These are phyloP conservation scores for Cenococcum geophilum DNA, from an alignment of 495 filamentous ascomycete species.

Conservation along the genomic window DNA sequence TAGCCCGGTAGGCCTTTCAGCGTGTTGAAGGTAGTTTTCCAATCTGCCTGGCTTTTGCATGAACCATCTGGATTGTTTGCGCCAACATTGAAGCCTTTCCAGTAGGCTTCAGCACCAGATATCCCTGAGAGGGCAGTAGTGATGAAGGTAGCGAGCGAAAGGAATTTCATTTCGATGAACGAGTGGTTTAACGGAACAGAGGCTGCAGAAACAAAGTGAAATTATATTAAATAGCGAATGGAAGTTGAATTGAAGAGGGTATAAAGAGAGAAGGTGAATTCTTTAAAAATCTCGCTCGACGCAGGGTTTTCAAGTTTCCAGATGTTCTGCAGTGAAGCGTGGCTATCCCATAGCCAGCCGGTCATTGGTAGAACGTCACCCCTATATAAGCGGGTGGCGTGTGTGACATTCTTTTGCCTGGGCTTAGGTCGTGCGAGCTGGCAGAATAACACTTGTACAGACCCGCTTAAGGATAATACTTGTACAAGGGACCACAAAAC, in stretches of 20 bases:
- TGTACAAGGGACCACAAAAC: too few relatives aligned
- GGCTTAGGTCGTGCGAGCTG: neutral
- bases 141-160: slow-evolving; percentile 11
- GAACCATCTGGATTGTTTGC: slow-evolving; percentile 42
- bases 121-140: slow-evolving; percentile 14
- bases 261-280: neutral
- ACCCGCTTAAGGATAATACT: too few relatives aligned
- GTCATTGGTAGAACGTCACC: neutral
- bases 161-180: slow-evolving; percentile 17
- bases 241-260: neutral
- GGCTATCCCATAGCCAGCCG: slow-evolving; percentile 1
- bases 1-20: slow-evolving; percentile 44
- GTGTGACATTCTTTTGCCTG: neutral
- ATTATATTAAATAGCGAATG: neutral
- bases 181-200: neutral
- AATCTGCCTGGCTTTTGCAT: slow-evolving; percentile 48
- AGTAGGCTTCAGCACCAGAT: slow-evolving; percentile 29
- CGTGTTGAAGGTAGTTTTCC: slow-evolving; percentile 43
- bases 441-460: too few relatives aligned
- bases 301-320: neutral
- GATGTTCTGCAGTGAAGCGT: slow-evolving; percentile 3
- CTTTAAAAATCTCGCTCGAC: neutral
- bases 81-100: slow-evolving; percentile 47
- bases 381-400: neutral
- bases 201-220: neutral